A percentile compares a stretch with the other conserved stretches of the same genome.
Evolutionary conservation across 2,329 filamentous ascomycete genomes (phyloP).

Genomic region (Leptographium wingfieldii): DNA sequence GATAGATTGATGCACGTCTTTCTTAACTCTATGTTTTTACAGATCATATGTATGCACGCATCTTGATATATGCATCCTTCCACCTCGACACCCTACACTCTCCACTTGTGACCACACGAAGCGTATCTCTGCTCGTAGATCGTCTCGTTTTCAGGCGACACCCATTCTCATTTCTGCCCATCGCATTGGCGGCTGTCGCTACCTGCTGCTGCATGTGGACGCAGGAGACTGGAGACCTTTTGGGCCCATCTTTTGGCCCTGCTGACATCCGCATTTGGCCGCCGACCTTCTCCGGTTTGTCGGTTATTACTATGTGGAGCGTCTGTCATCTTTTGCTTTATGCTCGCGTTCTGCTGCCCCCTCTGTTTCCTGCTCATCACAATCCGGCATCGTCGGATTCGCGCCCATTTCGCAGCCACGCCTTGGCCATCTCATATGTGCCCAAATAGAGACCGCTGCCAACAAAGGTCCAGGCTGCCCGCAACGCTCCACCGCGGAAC

Average conservation of each 20-base stretch:
- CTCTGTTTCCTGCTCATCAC: background rate
- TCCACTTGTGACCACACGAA: background rate
- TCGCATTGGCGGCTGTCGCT: too few relatives aligned
- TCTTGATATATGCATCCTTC: background rate
- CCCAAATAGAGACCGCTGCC: constrained; percentile 77
- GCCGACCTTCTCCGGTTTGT: background rate
- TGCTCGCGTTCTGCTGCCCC: background rate
- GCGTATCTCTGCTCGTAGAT: background rate
- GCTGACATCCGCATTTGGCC: background rate
- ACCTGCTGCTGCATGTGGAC: background rate
- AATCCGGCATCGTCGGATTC: constrained; percentile 24
- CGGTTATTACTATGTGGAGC: too few relatives aligned
- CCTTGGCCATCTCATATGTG: constrained; percentile 69
- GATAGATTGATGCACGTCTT: background rate
- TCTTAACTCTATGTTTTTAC: background rate
- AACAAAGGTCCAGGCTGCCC: constrained; percentile 68
- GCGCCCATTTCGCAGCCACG: constrained; percentile 40
- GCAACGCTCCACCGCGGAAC: constrained; percentile 62
- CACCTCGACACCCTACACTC: background rate
- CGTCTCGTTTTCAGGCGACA: background rate
- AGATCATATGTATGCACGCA: background rate
- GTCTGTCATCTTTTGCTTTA: background rate
- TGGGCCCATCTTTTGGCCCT: background rate
- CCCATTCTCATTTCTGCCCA: too few relatives aligned
- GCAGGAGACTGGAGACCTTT: background rate